Evolutionary conservation across 495 filamentous ascomycete genomes (phyloP), one percentile per base, ranked within the genome.

Genomic region (Poronia punctata): DNA sequence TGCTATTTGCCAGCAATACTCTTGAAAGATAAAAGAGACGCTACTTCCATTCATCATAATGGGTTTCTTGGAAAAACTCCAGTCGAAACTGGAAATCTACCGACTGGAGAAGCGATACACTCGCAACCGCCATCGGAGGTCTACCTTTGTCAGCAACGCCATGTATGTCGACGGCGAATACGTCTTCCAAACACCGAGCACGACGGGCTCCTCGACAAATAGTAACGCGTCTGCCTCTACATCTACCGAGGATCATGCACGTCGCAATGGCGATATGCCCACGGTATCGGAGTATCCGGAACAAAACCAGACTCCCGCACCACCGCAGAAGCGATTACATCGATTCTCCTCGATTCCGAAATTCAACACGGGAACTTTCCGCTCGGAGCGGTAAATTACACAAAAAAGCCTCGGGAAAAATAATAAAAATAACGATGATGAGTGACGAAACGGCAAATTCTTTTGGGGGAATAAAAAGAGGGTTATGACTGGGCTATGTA

Each of bases 121-220:
- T 23, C 82, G 80, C 52, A 82, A 86, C 59, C 84, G 85, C 50
- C 58, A 73, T 39, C 80, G 87, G 46, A 86, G 88, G 65, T 86
- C 78, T 39, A 88, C 82, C 44, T 94, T 93, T 64, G 78, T 83
- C 59, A 82, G 77, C 43, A 86, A 86, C 51, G 89, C 86, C 15
- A 74, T 81, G 56, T 96, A 96, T 60, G 82, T 95, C 50, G 84
- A 94, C 60, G 87, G 87, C 59, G 89, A 96, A 66, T 96, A 92
- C 67, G 74, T 93, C 54, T 88, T 83, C 67, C 61, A 67, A 38
- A 67, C 64, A 0, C 68, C 66, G 44, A 70, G 60, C 48, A 57
- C 58, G n/a, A 73, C 70, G 6, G 70, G 70, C 38, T 71, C 67
- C 8, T 68, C 64, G 4, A 54, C 55, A 40, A 64, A 56, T 48